Base-by-base conservation (phyloP, 768 basidiomycete species). In the Trametes elegans region DNA sequence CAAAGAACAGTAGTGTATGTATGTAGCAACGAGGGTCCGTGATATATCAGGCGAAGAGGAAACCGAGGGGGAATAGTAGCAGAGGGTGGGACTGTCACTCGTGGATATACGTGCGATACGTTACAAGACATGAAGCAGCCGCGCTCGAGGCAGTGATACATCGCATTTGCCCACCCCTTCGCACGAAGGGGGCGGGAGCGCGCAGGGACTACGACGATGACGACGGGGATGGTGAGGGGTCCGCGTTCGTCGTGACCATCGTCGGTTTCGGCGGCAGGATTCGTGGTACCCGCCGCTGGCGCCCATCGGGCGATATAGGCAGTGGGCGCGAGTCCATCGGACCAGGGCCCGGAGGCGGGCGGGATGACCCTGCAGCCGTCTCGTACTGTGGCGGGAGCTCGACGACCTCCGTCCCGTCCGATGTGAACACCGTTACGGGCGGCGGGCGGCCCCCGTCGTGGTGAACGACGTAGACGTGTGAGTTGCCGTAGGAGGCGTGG, bases 391-490 rank as follows among this genome's bases (percentile, higher is more conserved):
- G 83, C 7, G 82, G 84, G 9, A 85, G 71, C 68, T 85, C 84
- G 9, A 83, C 79, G 6, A 84, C 78, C 55, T 80, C 73, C 8
- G 80, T 76, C 14, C 81, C 83, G 40, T 77, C 74, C 49, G 74
- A 71, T 49, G 81, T 78, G 59, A 78, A 82, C 18, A 83, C 79
- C 3, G 82, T 81, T 35, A 85, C 79, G 4, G 57, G 57, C 0
- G 83, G 83, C 16, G 81, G 68, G 14, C 75, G 65, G 10, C 82
- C 79, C n/a, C 73, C 75, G 60, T 84, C 83, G 60, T 84, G 83
- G 58, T 84, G 84, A 28, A 85, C 75, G 35, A 83, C 80, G 58
- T 83, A 83, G 8, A 83, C 76, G 19, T 64, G 69, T 72, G 72
- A 45, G 38, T 39, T 23, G 35, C 60, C 10, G 35, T n/a, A n/a